phyloP scores from a whole-genome alignment of 257 asterid species.

The Jacaranda copaia region DNA sequence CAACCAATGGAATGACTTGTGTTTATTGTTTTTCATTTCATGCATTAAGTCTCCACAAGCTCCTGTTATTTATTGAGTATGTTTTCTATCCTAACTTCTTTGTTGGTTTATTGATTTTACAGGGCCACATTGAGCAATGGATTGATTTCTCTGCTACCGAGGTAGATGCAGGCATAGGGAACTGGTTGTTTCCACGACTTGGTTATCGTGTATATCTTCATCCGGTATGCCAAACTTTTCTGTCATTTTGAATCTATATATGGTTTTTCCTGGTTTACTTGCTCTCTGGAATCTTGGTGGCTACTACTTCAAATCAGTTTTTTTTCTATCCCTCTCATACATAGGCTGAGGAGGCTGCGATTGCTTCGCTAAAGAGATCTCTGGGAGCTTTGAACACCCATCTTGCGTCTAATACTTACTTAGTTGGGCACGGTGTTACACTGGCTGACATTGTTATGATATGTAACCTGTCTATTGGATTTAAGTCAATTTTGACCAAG shows the following conservation, averaged over 20 bases:
- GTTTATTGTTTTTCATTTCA: not conserved
- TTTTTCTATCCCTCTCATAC: not conserved
- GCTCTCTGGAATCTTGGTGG: too few relatives aligned
- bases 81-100: not conserved
- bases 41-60: not conserved
- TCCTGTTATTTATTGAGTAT: not conserved
- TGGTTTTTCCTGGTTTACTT: not conserved
- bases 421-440: constrained; percentile 86
- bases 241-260: not conserved
- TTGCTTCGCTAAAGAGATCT: constrained; percentile 72
- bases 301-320: too few relatives aligned
- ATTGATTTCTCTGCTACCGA: constrained; percentile 60
- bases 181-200: constrained; percentile 53
- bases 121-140: constrained; percentile 73
- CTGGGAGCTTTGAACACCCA: constrained; percentile 76
- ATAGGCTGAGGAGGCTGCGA: constrained; percentile 81
- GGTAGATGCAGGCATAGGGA: constrained; percentile 41
- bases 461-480: constrained; percentile 64
- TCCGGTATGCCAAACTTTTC: constrained; percentile 45
- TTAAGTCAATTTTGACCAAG: constrained; percentile 61
- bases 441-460: constrained; percentile 79
- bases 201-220: constrained; percentile 48
- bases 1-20: not conserved
- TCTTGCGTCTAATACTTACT: constrained; percentile 78
- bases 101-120: constrained; percentile 4